A percentile compares a stretch with the other conserved stretches of the same genome.
phyloP scores from a whole-genome alignment of 2,329 filamentous ascomycete genomes.

The Clonostachys byssicola region DNA sequence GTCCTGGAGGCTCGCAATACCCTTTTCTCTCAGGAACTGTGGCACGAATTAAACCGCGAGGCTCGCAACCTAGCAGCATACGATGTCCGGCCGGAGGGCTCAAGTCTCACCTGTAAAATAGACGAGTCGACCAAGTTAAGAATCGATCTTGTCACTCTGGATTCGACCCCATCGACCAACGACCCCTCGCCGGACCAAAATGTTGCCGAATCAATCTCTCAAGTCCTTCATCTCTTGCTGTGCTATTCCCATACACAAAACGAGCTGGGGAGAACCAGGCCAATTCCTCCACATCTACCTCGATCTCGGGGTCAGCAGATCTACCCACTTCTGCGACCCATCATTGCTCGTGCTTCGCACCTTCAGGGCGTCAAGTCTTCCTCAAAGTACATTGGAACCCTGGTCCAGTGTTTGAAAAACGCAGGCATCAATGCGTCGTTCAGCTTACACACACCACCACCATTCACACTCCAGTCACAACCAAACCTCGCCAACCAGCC shows the following conservation, averaged over 20 bases:
- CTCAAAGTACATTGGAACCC: slow-evolving; percentile 33
- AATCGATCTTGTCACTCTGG: slow-evolving; percentile 64
- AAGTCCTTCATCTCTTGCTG: slow-evolving; percentile 72
- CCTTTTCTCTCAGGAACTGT: slow-evolving; percentile 80
- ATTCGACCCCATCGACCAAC: slow-evolving; percentile 24
- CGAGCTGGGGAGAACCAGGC: slow-evolving; percentile 62
- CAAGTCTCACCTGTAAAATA: slow-evolving; percentile 51
- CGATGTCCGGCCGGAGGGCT: slow-evolving; percentile 60
- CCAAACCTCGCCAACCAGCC: slow-evolving; percentile 22
- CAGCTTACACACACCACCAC: slow-evolving; percentile 31
- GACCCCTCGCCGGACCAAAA: slow-evolving; percentile 32
- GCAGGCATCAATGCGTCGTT: slow-evolving; percentile 41
- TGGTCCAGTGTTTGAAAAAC: slow-evolving; percentile 37
- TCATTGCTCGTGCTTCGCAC: slow-evolving; percentile 41
- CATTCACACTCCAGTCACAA: slow-evolving; percentile 16
- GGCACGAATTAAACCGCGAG: slow-evolving; percentile 84
- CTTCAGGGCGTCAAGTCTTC: slow-evolving; percentile 31
- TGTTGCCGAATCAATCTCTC: slow-evolving; percentile 61
- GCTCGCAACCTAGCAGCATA: slow-evolving; percentile 68
- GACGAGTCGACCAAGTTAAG: slow-evolving; percentile 49
- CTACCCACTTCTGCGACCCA: slow-evolving; percentile 45
- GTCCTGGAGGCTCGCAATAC: slow-evolving; percentile 76
- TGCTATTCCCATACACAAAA: slow-evolving; percentile 75
- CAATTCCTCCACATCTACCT: slow-evolving; percentile 33
- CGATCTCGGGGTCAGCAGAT: slow-evolving; percentile 31